These are phyloP conservation scores for Capsella rubella DNA, from an alignment of 441 rosid genomes.

Conservation along the genomic window DNA sequence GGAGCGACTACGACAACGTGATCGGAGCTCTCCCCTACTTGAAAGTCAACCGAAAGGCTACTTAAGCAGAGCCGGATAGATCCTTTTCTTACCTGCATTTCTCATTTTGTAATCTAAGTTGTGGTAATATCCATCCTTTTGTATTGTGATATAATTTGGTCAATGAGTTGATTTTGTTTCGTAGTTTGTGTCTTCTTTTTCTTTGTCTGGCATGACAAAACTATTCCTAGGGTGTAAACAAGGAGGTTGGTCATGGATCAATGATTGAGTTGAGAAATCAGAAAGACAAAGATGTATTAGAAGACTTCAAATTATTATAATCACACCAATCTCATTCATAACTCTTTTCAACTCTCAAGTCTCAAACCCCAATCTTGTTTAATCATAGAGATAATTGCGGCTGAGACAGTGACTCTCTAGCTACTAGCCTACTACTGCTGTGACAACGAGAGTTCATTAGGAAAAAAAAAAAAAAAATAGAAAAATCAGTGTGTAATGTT, in stretches of 20 bases:
- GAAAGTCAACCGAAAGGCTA: constrained; percentile 82
- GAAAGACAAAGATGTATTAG: not conserved
- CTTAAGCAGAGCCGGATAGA: constrained; percentile 42
- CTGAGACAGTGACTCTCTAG: constrained; percentile 27
- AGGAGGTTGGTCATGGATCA: constrained; percentile 20
- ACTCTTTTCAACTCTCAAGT: not conserved
- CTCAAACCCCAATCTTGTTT: not conserved
- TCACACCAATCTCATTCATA: not conserved
- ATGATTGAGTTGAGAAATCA: constrained; percentile 17
- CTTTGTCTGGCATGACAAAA: constrained; percentile 19
- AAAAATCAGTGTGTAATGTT: too few relatives aligned
- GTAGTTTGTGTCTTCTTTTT: constrained; percentile 7
- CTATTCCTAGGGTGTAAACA: constrained; percentile 1
- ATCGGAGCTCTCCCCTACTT: constrained; percentile 84
- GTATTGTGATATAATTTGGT: constrained; percentile 30
- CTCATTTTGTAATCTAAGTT: constrained; percentile 28
- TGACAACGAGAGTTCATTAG: constrained; percentile 17
- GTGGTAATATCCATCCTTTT: constrained; percentile 31
- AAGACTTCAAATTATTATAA: constrained; percentile 6
- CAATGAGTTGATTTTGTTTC: constrained; percentile 33
- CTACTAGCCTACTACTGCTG: too few relatives aligned
- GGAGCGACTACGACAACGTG: constrained; percentile 93
- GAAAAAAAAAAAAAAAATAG: not conserved
- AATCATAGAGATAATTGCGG: constrained; percentile 19
- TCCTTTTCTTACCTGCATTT: constrained; percentile 25